These are phyloP conservation scores for Glarea lozoyensis DNA, from an alignment of 495 filamentous ascomycete genomes.

Conservation along the genomic window DNA sequence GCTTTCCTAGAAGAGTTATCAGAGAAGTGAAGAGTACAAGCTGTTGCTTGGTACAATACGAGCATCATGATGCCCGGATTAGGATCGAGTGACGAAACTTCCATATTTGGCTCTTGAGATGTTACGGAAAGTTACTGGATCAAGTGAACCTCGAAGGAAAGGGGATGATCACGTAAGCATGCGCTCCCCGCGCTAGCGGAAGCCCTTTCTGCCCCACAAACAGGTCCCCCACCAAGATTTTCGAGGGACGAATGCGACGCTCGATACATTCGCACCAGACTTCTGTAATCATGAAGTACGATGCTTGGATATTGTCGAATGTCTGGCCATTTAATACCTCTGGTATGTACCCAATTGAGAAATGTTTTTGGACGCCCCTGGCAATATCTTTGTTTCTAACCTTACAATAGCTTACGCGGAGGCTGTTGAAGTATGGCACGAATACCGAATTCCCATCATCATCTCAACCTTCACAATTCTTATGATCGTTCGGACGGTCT, in stretches of 20 bases:
- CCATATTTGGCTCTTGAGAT: too few relatives aligned
- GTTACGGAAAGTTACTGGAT: too few relatives aligned
- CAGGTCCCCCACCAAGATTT: neutral
- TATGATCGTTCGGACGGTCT: constrained; percentile 28
- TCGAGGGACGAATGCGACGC: neutral
- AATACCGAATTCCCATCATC: constrained; percentile 41
- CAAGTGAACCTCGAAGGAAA: too few relatives aligned
- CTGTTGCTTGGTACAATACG: too few relatives aligned
- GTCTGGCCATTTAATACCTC: constrained; percentile 9
- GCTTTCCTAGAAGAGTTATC: too few relatives aligned
- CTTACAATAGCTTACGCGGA: constrained; percentile 29
- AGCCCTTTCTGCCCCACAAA: neutral
- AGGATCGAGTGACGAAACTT: too few relatives aligned
- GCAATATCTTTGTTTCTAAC: neutral
- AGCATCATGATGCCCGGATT: too few relatives aligned
- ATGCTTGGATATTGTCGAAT: constrained; percentile 1
- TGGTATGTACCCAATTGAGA: constrained; percentile 7
- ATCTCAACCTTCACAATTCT: constrained; percentile 30
- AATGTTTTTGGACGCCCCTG: neutral
- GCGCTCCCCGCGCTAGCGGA: too few relatives aligned
- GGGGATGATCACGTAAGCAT: too few relatives aligned
- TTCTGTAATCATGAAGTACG: constrained; percentile 5
- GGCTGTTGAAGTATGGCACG: constrained; percentile 45
- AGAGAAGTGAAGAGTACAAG: too few relatives aligned
- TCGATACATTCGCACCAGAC: too few relatives aligned